Percentiles rank a stretch among this genome's conserved stretches.
phyloP scores from a whole-genome alignment of 1,284 basidiomycete genomes.

The Sanghuangporus weigelae region DNA sequence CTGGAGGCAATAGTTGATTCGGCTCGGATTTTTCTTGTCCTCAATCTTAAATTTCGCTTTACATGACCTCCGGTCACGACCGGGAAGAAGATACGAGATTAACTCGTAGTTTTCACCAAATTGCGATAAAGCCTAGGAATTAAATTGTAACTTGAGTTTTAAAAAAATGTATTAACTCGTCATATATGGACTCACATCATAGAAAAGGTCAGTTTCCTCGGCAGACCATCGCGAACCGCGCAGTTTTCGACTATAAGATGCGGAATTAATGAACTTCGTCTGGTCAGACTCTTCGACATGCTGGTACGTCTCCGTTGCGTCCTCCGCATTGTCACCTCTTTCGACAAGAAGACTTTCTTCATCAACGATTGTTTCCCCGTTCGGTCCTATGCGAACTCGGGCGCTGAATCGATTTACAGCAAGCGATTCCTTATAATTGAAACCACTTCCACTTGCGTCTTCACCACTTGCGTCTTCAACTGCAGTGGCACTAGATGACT shows the following conservation, averaged over 20 bases:
- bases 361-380: constrained; percentile 77
- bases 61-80: constrained; percentile 82
- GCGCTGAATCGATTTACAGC: constrained; percentile 69
- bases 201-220: constrained; percentile 85
- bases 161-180: background rate
- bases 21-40: constrained; percentile 69
- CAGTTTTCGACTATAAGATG: constrained; percentile 71
- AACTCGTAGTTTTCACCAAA: constrained; percentile 93
- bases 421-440: constrained; percentile 62
- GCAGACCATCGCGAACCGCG: constrained; percentile 78
- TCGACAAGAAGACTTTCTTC: constrained; percentile 77
- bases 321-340: constrained; percentile 43
- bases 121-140: constrained; percentile 67
- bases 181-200: constrained; percentile 49
- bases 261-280: constrained; percentile 82
- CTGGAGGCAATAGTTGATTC: constrained; percentile 62
- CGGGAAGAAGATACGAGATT: constrained; percentile 79
- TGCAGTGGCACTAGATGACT: constrained; percentile 1
- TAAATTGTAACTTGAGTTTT: background rate
- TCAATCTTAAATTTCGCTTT: constrained; percentile 90
- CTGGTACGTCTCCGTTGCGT: constrained; percentile 64
- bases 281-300: constrained; percentile 81
- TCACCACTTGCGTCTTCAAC: constrained; percentile 35
- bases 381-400: constrained; percentile 76
- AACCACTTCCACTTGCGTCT: constrained; percentile 44